A percentile compares a stretch with the other conserved stretches of the same genome.
These are phyloP conservation scores for Fallopia convolvulus DNA, from an alignment of 148 eudicot genomes.

Conservation along the genomic window DNA sequence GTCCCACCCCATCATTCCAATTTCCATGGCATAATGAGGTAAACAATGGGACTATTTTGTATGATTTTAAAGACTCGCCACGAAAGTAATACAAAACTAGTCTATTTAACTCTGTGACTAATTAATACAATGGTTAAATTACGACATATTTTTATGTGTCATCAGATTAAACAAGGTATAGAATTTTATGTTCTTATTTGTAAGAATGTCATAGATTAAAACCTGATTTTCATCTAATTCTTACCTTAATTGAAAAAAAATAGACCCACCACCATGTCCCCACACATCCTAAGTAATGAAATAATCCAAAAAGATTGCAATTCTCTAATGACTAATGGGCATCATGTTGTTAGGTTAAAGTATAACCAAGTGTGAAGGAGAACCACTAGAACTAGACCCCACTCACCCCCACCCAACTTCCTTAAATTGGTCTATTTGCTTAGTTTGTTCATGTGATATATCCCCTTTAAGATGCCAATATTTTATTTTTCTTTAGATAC, in stretches of 20 bases:
- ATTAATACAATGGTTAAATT: too few species aligned
- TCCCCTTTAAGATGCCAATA: background rate
- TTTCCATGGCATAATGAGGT: background rate
- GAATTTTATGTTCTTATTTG: too few species aligned
- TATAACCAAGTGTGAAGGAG: slow-evolving; percentile 5
- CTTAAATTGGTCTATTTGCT: background rate
- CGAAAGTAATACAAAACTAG: too few species aligned
- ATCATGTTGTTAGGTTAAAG: slow-evolving; percentile 2
- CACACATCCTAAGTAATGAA: background rate
- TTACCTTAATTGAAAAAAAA: background rate
- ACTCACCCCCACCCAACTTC: background rate
- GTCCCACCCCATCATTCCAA: background rate
- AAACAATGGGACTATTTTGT: background rate
- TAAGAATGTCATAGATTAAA: too few species aligned
- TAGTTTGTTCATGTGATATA: background rate
- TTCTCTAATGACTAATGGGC: slow-evolving; percentile 1
- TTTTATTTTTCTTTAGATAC: background rate
- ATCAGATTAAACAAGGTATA: too few species aligned
- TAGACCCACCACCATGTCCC: background rate
- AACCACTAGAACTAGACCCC: background rate
- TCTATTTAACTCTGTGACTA: too few species aligned
- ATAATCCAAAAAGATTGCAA: slow-evolving; percentile 4
- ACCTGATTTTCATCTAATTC: too few species aligned
- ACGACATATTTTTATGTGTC: too few species aligned
- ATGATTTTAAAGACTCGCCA: background rate